Conservation (phyloP, 768 basidiomycete species). For the Rhodotorula taiwanensis region DNA sequence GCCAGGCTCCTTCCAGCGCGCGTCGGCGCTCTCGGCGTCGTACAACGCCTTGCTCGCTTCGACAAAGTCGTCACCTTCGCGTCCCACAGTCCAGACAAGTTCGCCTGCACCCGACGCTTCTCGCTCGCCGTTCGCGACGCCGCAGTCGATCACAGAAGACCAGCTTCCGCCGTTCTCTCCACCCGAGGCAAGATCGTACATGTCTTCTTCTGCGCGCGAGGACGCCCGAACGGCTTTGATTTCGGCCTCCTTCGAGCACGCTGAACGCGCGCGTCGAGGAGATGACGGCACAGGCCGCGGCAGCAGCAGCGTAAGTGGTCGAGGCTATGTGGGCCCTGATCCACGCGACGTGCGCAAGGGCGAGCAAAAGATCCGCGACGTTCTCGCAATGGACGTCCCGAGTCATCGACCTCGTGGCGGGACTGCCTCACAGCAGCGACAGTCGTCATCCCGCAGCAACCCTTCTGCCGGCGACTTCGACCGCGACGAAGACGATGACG, state of each 20-base stretch:
- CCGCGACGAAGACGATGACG: slow-evolving; percentile 1
- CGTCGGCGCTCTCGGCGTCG: slow-evolving; percentile 25
- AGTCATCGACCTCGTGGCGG: slow-evolving; percentile 13
- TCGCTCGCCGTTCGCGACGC: not conserved
- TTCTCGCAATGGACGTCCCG: slow-evolving; percentile 32
- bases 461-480: not conserved
- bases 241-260: not conserved
- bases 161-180: slow-evolving; percentile 10
- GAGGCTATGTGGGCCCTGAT: not conserved
- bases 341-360: slow-evolving; percentile 7
- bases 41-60: slow-evolving; percentile 30
- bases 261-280: not conserved
- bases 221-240: not conserved
- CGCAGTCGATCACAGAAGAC: not conserved
- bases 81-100: not conserved
- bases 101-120: not conserved
- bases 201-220: slow-evolving; percentile 1
- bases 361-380: slow-evolving; percentile 30
- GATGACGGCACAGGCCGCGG: not conserved
- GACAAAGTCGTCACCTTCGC: not conserved
- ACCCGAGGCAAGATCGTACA: not conserved
- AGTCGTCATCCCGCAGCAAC: not conserved
- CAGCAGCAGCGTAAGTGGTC: not conserved
- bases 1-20: slow-evolving; percentile 22
- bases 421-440: not conserved